Base-by-base conservation (phyloP, 2,329 filamentous ascomycete species). In the Ophiobolus disseminans region DNA sequence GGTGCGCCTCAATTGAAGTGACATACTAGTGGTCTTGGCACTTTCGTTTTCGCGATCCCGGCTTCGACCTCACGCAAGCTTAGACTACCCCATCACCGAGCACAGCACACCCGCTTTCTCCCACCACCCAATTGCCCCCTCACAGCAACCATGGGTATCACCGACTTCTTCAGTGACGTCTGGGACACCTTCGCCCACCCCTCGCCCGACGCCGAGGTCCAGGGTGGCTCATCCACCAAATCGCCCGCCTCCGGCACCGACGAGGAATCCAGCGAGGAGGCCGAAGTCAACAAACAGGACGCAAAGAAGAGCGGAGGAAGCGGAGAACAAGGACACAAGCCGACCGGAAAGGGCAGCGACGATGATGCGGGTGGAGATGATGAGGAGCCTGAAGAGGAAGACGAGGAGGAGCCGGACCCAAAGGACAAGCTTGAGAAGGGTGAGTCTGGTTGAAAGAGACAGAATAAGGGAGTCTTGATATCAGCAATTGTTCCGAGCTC, bases 391-490 rank as follows among this genome's bases (percentile, higher is more conserved):
- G 87, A 91, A 42, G 90, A 93, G 55, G 88, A 92, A 53, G 87
- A 91, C 54, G 88, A 91, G 58, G 90, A 94, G 79, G 79, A 84
- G 55, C 86, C 88, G 64, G 93, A 97, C 75, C 86, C 88, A 65
- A 95, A 96, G 84, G 90, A 92, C 55, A 84, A 85, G 75, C 78
- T 97, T 55, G 89, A 96, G 78, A 91, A 96, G 85, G 91, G 94
- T 97, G 77, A 82, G 90, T 86, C 42, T 26, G 34, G 44, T 30
- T 40, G 11, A 17, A n/a, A 32, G 9, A 11, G 22, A 16, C 4
- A 19, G 32, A n/a, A 3, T 10, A 13, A 10, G 23, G n/a, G 8
- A 13, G 22, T 17, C 16, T 19, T 4, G 9, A n/a, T 13, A 32
- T 10, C n/a, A 21, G 5, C 16, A 19, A 8, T 32, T 38, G n/a